These are phyloP conservation scores for Claviceps digitariae DNA, from an alignment of 2,329 filamentous ascomycete species.

Conservation along the genomic window DNA sequence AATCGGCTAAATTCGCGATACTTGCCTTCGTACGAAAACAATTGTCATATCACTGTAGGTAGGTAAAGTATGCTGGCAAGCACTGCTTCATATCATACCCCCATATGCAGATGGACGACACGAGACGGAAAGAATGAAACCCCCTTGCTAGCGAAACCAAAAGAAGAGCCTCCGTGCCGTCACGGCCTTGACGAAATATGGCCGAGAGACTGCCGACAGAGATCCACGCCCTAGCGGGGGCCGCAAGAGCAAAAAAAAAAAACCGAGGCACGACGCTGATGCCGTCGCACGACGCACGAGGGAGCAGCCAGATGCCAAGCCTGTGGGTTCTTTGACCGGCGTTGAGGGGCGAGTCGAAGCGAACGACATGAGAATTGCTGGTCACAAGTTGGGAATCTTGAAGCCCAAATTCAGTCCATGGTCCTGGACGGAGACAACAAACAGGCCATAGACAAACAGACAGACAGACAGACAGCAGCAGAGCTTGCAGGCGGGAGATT, in stretches of 20 bases:
- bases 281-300: too few relatives aligned
- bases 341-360: too few relatives aligned
- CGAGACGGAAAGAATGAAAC: neutral
- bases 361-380: too few relatives aligned
- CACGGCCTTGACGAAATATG: conserved; percentile 3
- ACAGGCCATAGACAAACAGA: neutral
- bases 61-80: too few relatives aligned
- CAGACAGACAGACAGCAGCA: too few relatives aligned
- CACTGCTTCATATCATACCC: neutral
- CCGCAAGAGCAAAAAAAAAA: neutral
- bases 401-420: neutral
- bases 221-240: conserved; percentile 3
- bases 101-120: neutral
- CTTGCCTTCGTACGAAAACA: too few relatives aligned
- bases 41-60: too few relatives aligned
- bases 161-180: neutral
- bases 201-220: conserved; percentile 7
- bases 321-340: too few relatives aligned
- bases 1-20: too few relatives aligned
- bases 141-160: neutral
- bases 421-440: neutral
- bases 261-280: neutral
- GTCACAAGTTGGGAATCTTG: neutral
- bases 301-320: too few relatives aligned
- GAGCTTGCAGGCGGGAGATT: too few relatives aligned